Evolutionary conservation across 768 basidiomycete genomes (phyloP), one percentile per base, ranked within the genome.

Genomic region (Lactarius deliciosus): DNA sequence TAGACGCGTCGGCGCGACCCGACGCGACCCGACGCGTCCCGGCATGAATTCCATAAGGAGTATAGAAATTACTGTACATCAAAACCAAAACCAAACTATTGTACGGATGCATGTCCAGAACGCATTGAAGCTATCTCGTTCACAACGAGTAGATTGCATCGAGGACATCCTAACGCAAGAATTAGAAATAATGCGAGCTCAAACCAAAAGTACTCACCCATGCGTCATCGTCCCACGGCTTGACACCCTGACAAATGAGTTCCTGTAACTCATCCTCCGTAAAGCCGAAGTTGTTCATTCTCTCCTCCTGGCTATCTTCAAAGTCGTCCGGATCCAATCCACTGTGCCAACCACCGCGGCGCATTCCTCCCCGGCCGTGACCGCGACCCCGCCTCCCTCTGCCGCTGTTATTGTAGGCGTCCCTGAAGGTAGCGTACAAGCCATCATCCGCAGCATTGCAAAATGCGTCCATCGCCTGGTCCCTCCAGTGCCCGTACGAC

Each of bases 201-300:
- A 50, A 62, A 18, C 5, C 10, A 28, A 28, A 47, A 63, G n/a
- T 15, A 73, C 78, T 22, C 66, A 81, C 81, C 67, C 72, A 66
- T 57, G 80, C 79, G 69, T 81, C 77, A 8, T 80, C 78, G 11
- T 83, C 81, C 79, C 81, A 81, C 7, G 81, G 80, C 60, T 77
- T 82, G 3, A 82, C 77, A 1, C 80, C 80, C 3, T 81, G 76
- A 40, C 60, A 72, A 13, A 77, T 11, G 15, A 81, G 73, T 60
- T 80, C 80, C 1, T 75, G 65, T 56, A 76, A 66, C 11, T 80
- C 71, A 38, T 74, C 75, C 3, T 76, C 65, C 9, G 77, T 77
- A 71, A 79, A 80, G 5, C 77, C 79, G 15, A 55, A 60, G 54
- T 78, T 77, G 58, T 25, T 32, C 64, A 61, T 58, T 41, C 73